Base-by-base conservation (phyloP, 352 stramenopile species). In the Phytophthora nicotianae region DNA sequence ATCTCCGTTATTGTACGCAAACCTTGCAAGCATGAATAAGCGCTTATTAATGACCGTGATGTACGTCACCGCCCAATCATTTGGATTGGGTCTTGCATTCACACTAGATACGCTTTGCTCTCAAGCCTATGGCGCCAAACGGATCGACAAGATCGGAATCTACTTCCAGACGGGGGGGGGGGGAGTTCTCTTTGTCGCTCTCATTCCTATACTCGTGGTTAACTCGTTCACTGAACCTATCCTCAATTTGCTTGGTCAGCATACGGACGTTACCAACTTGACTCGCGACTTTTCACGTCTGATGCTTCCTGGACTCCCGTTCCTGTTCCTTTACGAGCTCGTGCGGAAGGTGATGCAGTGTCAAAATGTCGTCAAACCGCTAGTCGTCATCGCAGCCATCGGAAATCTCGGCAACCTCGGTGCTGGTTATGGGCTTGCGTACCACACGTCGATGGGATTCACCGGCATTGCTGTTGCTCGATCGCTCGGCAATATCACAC, bases 91-190 rank as follows among this genome's bases (percentile, higher is more conserved):
- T 5, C 62, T 91, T 5, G 65, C 81, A 9, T 84, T 74, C 19
- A 80, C 80, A 5, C 74, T 93, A 40, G 84, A 93, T 54, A 91
- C 84, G 50, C 74, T 93, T n/a, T 91, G 80, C 41, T 74, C 70
- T 3, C 74, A 90, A 47, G 81, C 81, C 23, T 81, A 74, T 51
- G 83, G 83, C 29, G 83, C 81, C 0, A 74, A 76, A 26, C 61
- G 74, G 5, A 52, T 56, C 5, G 62, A 76, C 1, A 82, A 86
- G 60, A 89, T 96, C 56, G 87, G 87, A 13, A 72, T 79, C 47
- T 93, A 90, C 67, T 74, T 90, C 43, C 75, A 93, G 50, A 86
- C 73, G 2, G 81, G 79, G 0, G 27, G 88, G 0, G 23, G 89
- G 24, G n/a, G n/a, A n/a, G 71, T 91, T 8, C 60, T 93, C 29